A percentile compares a stretch with the other conserved stretches of the same genome.
phyloP scores from a whole-genome alignment of 2,329 filamentous ascomycete genomes.

The Plenodomus tracheiphilus region DNA sequence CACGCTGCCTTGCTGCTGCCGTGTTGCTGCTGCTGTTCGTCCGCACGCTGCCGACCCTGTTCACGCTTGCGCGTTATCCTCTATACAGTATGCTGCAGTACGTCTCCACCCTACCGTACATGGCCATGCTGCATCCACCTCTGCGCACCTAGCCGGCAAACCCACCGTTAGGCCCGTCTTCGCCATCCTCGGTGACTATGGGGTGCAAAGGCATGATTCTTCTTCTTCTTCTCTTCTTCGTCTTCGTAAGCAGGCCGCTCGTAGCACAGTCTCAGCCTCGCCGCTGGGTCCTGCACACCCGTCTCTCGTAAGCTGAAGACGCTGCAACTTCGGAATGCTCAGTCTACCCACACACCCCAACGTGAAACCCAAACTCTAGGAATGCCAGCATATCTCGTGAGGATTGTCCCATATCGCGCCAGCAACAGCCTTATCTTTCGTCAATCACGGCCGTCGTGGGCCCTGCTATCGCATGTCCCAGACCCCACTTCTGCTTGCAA shows the following conservation, averaged over 20 bases:
- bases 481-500: constrained; percentile 11
- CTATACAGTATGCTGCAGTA: neutral
- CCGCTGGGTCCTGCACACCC: constrained; percentile 16
- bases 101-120: no score
- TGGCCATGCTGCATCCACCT: no score
- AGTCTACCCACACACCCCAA: constrained; percentile 11
- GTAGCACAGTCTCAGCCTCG: constrained; percentile 32
- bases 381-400: constrained; percentile 16
- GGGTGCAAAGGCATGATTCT: constrained; percentile 21
- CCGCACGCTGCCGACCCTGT: constrained; percentile 1
- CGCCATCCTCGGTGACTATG: constrained; percentile 20
- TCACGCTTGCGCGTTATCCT: constrained; percentile 9
- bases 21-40: constrained; percentile 1
- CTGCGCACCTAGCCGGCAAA: constrained; percentile 15
- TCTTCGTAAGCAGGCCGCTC: constrained; percentile 18
- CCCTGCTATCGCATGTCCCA: constrained; percentile 11
- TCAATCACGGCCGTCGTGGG: neutral
- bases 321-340: constrained; percentile 17
- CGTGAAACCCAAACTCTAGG: neutral
- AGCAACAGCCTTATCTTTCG: constrained; percentile 24
- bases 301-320: constrained; percentile 25
- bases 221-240: constrained; percentile 1
- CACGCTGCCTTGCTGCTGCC: constrained; percentile 4
- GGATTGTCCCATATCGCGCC: constrained; percentile 5
- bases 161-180: constrained; percentile 11